A percentile compares a stretch with the other conserved stretches of the same genome.
These are phyloP conservation scores for Oryza coarctata DNA, from an alignment of 176 grass and related monocot genomes.

Conservation along the genomic window DNA sequence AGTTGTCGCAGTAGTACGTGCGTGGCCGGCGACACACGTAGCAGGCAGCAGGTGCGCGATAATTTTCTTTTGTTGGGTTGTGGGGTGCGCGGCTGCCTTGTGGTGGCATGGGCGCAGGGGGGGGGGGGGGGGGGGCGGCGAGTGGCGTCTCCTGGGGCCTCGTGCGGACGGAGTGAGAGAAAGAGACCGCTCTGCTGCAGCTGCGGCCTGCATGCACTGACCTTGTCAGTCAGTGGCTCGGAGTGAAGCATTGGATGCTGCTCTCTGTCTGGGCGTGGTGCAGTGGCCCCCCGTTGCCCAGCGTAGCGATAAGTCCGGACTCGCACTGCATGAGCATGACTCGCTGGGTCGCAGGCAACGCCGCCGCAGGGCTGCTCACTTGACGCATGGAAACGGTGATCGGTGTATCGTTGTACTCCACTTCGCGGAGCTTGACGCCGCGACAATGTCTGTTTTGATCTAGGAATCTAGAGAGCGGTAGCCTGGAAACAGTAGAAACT, in stretches of 20 bases:
- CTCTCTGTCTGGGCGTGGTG: conserved; percentile 33
- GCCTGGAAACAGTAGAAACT: no score
- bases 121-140: not conserved
- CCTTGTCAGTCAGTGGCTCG: conserved; percentile 31
- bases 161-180: not conserved
- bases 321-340: not conserved
- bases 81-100: conserved; percentile 9
- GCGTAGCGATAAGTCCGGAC: not conserved
- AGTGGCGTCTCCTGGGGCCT: conserved; percentile 32
- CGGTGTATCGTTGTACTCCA: not conserved
- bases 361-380: not conserved
- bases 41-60: not conserved
- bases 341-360: not conserved
- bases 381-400: conserved; percentile 2
- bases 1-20: no score
- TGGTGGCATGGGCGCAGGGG: not conserved
- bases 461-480: not conserved
- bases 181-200: not conserved
- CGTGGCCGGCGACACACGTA: not conserved
- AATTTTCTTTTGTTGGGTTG: conserved; percentile 40
- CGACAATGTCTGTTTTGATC: not conserved
- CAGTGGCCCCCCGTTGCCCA: conserved; percentile 1
- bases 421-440: not conserved
- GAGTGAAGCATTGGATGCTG: conserved; percentile 50
- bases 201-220: conserved; percentile 37